A percentile compares a stretch with the other conserved stretches of the same genome.
phyloP scores from a whole-genome alignment of 148 eudicot genomes.

The Amaranthus palmeri region DNA sequence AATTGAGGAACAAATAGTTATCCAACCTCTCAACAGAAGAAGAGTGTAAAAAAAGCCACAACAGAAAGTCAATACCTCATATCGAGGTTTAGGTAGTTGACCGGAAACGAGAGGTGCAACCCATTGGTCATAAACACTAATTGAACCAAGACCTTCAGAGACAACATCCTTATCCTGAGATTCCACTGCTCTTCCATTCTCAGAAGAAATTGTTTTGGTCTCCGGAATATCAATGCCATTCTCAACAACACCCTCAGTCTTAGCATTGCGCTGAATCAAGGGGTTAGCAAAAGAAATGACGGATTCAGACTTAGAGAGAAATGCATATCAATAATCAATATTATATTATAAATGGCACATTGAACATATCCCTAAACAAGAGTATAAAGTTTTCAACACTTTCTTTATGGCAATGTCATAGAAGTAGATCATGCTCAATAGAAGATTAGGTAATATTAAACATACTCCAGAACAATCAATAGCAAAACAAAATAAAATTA shows the following conservation, averaged over 20 bases:
- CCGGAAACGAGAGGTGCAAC: constrained; percentile 66
- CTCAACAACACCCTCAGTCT: constrained; percentile 42
- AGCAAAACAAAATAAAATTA: background rate
- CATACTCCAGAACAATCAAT: background rate
- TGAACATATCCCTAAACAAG: background rate
- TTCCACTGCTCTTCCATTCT: constrained; percentile 54
- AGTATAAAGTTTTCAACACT: constrained; percentile 2
- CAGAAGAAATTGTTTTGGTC: constrained; percentile 57
- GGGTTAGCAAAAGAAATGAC: background rate
- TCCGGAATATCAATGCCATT: constrained; percentile 58
- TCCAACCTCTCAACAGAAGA: background rate
- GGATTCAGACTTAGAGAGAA: background rate
- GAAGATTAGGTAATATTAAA: background rate
- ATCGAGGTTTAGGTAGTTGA: constrained; percentile 78
- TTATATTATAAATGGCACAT: background rate
- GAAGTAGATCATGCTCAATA: constrained; percentile 2
- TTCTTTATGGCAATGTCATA: background rate
- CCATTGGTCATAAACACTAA: constrained; percentile 92
- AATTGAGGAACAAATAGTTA: background rate
- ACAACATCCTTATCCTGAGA: constrained; percentile 88
- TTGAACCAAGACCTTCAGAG: constrained; percentile 63
- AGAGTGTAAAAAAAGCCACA: background rate
- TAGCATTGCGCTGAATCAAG: constrained; percentile 42
- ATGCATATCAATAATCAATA: background rate
- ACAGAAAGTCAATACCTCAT: constrained; percentile 62